Base-by-base conservation (phyloP, 768 basidiomycete species). In the Mycena belliarum region DNA sequence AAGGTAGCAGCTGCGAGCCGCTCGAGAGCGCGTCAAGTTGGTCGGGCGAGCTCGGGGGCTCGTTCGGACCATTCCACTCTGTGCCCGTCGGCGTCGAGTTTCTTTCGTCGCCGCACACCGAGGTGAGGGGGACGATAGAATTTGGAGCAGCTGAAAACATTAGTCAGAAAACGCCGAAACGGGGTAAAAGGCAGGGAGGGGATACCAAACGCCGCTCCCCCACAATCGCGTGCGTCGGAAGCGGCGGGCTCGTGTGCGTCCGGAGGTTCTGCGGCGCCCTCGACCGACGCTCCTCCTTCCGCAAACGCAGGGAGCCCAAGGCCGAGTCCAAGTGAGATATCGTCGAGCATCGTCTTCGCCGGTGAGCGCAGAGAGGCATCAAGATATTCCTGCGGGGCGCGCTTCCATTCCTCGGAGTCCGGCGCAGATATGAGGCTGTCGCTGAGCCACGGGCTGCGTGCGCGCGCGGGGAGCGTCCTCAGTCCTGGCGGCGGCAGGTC, bases 351-450 rank as follows among this genome's bases (percentile, higher is more conserved):
- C 25, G 38, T 72, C 68, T 26, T 55, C 15, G n/a, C 46, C 1
- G 47, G 33, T 21, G 52, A 49, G 23, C 49, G 63, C n/a, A n/a
- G n/a, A n/a, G n/a, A n/a, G 15, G 25, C 63, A 55, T 59, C 57
- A 55, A 52, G 57, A 53, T 25, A 16, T 47, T 59, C 43, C 53
- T 66, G 55, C 0, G 59, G 38, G 24, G 48, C 21, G n/a, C 32
- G 10, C 16, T 52, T 57, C 66, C 66, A 67, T 29, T 68, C 65
- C 23, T 55, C 49, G 25, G 65, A 65, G 6, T 44, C 52, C 6
- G 67, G 66, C 23, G 67, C 60, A 16, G 66, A 69, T 14, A 69
- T 66, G 24, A 67, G 55, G 14, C 66, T 67, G 49, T 69, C 66
- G 35, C 57, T 63, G 24, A 67, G 61, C 68, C 68, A 69, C 20